Base-by-base conservation (phyloP, 2,329 filamentous ascomycete genomes). In the Xylaria sp. region DNA sequence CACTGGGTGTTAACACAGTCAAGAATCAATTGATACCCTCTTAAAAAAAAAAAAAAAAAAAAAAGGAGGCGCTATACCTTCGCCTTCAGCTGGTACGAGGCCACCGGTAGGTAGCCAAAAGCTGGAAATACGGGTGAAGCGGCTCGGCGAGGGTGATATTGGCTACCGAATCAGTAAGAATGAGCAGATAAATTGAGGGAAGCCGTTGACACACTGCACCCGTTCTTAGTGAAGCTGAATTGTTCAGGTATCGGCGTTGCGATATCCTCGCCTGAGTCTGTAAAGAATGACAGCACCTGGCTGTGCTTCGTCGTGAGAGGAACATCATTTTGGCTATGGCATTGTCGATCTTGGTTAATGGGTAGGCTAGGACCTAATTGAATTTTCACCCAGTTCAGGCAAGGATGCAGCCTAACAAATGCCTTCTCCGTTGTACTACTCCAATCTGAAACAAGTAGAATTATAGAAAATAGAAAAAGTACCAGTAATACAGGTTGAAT, bases 81-180 rank as follows among this genome's bases (percentile, higher is more conserved):
- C 88, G 62, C 86, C 84, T 52, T 87, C 82, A 31, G 83, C 83
- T 50, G 84, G 83, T 67, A 89, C 84, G 63, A 92, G 88, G 8
- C 91, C 90, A 52, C 91, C 90, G 0, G 91, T 92, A 1, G 94
- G 93, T 34, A 90, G 85, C 93, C 94, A 98, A 80, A 94, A 88
- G 55, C 85, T 90, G 3, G 93, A 95, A 10, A 95, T 80, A 71
- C 91, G 74, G 55, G 76, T 66, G 50, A 74, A 76, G 20, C 52
- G 68, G 23, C 69, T 67, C 55, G 69, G 54, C 58, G 57, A 25
- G n/a, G 58, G 41, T n/a, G 57, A 58, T 37, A 60, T 65, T 37
- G 46, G 37, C 74, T 73, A 62, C 48, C 56, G 0, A 31, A 63
- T 52, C 44, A 12, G 60, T 70, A 23, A 72, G 67, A 8, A 67